These are phyloP conservation scores for Sarcodon sp. DNA, from an alignment of 768 basidiomycete genomes.

Conservation along the genomic window DNA sequence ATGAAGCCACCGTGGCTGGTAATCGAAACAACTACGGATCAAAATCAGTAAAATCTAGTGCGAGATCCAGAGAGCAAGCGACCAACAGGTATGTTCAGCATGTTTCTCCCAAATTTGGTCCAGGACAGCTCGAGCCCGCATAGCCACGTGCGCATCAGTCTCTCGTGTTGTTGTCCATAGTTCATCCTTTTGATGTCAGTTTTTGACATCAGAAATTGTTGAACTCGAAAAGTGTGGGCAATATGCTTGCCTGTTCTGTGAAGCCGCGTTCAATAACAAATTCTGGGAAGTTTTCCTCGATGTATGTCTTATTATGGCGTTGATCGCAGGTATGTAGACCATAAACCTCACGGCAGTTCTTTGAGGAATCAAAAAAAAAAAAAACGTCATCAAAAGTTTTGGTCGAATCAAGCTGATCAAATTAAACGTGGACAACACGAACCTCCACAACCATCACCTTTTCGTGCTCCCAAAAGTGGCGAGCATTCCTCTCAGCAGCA, in stretches of 20 bases:
- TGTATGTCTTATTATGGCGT: constrained; percentile 35
- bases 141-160: constrained; percentile 27
- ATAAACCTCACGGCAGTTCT: constrained; percentile 59
- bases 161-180: constrained; percentile 49
- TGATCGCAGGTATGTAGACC: constrained; percentile 65
- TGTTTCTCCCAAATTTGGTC: constrained; percentile 41
- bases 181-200: constrained; percentile 22
- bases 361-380: too few relatives aligned
- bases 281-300: constrained; percentile 32
- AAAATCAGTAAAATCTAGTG: not conserved
- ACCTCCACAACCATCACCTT: constrained; percentile 46
- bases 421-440: not conserved
- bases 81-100: constrained; percentile 32
- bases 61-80: not conserved
- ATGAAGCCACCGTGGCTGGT: constrained; percentile 58
- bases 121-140: constrained; percentile 36
- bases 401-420: not conserved
- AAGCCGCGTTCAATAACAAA: constrained; percentile 46
- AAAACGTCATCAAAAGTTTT: not conserved
- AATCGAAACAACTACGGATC: constrained; percentile 42
- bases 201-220: not conserved
- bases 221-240: not conserved
- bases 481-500: constrained; percentile 1
- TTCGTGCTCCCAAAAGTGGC: constrained; percentile 5
- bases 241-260: constrained; percentile 26